Conservation (phyloP, 768 basidiomycete genomes). For the Roridomyces roridus region DNA sequence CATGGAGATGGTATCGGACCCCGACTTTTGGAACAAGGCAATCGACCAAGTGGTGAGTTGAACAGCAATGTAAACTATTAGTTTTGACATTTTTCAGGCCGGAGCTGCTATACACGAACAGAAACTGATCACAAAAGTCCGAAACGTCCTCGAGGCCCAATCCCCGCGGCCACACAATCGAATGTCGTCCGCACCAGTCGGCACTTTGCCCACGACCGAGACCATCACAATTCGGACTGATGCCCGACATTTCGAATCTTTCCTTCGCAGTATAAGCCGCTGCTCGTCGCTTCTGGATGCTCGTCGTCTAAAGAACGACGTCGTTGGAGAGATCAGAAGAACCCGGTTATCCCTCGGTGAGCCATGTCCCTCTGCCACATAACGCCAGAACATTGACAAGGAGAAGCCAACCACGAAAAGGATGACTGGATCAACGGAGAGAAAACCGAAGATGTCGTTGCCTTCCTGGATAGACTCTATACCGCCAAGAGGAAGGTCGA, state of each 20-base stretch:
- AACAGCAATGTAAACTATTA: conserved; percentile 1
- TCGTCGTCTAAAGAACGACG: conserved; percentile 87
- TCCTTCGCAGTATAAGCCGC: conserved; percentile 83
- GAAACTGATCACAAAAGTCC: conserved; percentile 86
- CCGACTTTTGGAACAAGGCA: conserved; percentile 95
- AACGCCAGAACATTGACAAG: not conserved
- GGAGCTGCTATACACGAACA: conserved; percentile 60
- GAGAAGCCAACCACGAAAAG: conserved; percentile 80
- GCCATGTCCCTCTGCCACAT: conserved; percentile 14
- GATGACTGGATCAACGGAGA: conserved; percentile 90
- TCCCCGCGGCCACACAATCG: conserved; percentile 60
- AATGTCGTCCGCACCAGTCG: conserved; percentile 41
- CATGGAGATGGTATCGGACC: conserved; percentile 92
- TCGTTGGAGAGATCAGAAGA: conserved; percentile 88
- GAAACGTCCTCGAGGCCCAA: conserved; percentile 83
- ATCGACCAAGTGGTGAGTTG: conserved; percentile 88
- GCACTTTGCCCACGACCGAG: conserved; percentile 56
- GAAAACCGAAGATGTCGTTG: conserved; percentile 83
- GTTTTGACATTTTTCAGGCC: conserved; percentile 36
- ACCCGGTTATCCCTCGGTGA: conserved; percentile 77
- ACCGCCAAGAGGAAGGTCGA: conserved; percentile 90
- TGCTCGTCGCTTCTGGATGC: conserved; percentile 89
- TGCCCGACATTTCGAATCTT: conserved; percentile 86
- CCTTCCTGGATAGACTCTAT: conserved; percentile 87
- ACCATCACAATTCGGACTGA: conserved; percentile 85